Conservation (phyloP, 306 rosid species). For the Crotalaria pallida region DNA sequence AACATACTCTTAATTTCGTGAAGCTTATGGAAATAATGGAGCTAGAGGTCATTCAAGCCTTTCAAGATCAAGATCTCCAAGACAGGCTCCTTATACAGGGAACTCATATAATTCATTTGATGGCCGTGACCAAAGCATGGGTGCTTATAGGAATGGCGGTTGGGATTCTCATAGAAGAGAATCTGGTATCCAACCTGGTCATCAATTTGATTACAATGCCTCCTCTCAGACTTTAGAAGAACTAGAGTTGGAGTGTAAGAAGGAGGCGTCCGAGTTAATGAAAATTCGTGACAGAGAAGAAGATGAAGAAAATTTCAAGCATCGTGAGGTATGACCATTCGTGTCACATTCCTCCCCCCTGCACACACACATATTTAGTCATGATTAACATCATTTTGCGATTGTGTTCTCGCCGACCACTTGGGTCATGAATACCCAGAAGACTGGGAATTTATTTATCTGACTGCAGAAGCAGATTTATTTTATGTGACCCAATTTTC, state of each 20-base stretch:
- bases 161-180: slow-evolving; percentile 78
- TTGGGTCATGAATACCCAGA: neutral
- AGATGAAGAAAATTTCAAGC: slow-evolving; percentile 89
- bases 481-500: neutral
- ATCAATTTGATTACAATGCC: slow-evolving; percentile 56
- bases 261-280: slow-evolving; percentile 70
- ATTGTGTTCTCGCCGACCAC: neutral
- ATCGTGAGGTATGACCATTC: slow-evolving; percentile 75
- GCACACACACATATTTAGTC: slow-evolving; percentile 14
- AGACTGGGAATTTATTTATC: neutral
- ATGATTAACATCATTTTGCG: neutral
- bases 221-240: slow-evolving; percentile 69
- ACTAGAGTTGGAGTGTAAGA: slow-evolving; percentile 74
- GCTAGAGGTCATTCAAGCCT: slow-evolving; percentile 78
- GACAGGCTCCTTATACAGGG: slow-evolving; percentile 56
- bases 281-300: slow-evolving; percentile 83
- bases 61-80: slow-evolving; percentile 94
- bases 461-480: slow-evolving; percentile 1
- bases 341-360: neutral
- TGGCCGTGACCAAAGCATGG: slow-evolving; percentile 54
- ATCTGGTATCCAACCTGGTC: slow-evolving; percentile 61
- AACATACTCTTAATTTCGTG: slow-evolving; percentile 83
- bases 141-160: slow-evolving; percentile 62
- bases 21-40: slow-evolving; percentile 91
- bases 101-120: slow-evolving; percentile 64